Evolutionary conservation across 208 protist species (phyloP), one percentile per base, ranked within the genome.

Genomic region (Wallacemonas collosoma): DNA sequence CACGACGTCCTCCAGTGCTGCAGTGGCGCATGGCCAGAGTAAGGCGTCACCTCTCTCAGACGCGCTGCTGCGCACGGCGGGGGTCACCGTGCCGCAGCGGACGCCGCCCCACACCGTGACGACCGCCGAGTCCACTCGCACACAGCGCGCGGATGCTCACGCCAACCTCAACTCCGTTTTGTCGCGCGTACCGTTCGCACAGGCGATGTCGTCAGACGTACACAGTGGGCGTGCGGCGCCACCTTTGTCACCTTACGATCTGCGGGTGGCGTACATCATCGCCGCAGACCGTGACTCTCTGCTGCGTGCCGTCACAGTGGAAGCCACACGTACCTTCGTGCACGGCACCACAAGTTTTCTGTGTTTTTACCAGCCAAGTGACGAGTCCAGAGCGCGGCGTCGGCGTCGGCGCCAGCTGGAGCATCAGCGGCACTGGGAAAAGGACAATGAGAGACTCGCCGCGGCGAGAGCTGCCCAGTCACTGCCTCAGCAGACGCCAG

Each of bases 221-320:
- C 26, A 26, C 26, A 26, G 26, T 26, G 26, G 26, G 26, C 26
- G 26, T 26, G 26, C 26, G 26, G 26, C 26, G 26, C 26, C 26
- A 26, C 26, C 26, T 26, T 26, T 26, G 26, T 48, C 56, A 1
- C 56, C 56, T 6, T 62, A 36, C 11, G 79, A 84, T 51, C 38
- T 88, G 58, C 85, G 87, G 41, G 44, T 87, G 12, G 77, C 76
- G 17, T 93, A 81, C 68, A 65, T 88, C 9, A 68, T 90, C 63
- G 87, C 84, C 3, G 85, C 79, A 7, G 77, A 93, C 70, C 75
- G 77, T 63, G 66, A 72, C 64, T 77, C 85, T 8, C 73, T 93
- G 17, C 81, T 93, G 14, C 81, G 82, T 8, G 72, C 77, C 44
- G 65, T 88, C 55, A 90, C 84, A 8, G 54, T 87, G 2, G 51